Base-by-base conservation (phyloP, 495 filamentous ascomycete species). In the Penicillium odoratum region DNA sequence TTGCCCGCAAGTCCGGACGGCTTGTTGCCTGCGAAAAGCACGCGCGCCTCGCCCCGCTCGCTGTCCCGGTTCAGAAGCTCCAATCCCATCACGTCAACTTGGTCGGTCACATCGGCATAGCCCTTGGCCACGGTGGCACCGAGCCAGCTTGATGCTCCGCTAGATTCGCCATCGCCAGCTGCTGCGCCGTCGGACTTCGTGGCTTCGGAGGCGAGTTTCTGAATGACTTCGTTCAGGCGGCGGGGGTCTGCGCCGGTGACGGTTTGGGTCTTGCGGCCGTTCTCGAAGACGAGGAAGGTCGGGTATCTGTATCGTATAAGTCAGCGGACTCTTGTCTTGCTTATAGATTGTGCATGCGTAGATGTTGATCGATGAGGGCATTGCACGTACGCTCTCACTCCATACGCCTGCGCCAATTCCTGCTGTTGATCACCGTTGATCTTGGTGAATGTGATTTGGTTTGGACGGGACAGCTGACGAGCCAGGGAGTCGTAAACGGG, bases 241-340 rank as follows among this genome's bases (percentile, higher is more conserved):
- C 78, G 63, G 18, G 83, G 81, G 69, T 96, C 80, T 51, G 89
- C 91, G 54, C 92, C 92, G 66, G 81, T 78, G 42, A 97, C 80
- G 56, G 85, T 88, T 44, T 87, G 80, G 33, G 84, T 80, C 52
- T 83, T 74, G 55, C 81, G 78, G 57, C 87, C 85, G 58, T 87
- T 81, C 64, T 90, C 89, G 81, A 97, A 96, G 62, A 96, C 81
- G 66, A 97, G 85, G 75, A 98, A 96, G 44, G 93, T 96, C 15
- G 94, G 94, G 58, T 65, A 65, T 46, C 67, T 69, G 45, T 10
- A 28, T 33, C 3, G 28, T 34, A 16, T 9, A 33, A 16, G 31
- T 36, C 40, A 34, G 49, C 4, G 8, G 47, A 2, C 6, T 40
- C 5, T 5, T 3, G 4, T 45, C 10, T 46, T 15, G 16, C 43